Evolutionary conservation across 2,329 filamentous ascomycete species (phyloP).

Genomic region (Ophiostoma ips): DNA sequence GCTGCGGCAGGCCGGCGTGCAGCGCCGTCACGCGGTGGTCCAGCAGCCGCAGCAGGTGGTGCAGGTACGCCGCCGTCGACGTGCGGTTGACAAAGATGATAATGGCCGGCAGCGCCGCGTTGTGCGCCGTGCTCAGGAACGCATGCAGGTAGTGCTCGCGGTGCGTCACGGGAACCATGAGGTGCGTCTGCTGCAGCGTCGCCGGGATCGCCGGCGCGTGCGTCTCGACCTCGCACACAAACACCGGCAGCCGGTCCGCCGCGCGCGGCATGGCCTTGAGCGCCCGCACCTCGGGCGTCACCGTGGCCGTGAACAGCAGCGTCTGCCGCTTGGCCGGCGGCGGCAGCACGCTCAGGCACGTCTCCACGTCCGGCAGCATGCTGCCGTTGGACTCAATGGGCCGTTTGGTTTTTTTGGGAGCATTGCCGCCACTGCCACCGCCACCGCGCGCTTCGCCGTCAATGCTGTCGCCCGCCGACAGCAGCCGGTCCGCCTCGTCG

Average conservation of each 20-base stretch:
- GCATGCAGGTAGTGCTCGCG: conserved; percentile 91
- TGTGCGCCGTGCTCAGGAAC: conserved; percentile 66
- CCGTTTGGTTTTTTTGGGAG: not conserved
- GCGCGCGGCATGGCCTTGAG: conserved; percentile 64
- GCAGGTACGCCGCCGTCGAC: conserved; percentile 73
- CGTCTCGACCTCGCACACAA: conserved; percentile 78
- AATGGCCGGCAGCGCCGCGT: conserved; percentile 64
- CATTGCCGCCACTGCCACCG: not conserved
- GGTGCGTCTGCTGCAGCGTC: conserved; percentile 69
- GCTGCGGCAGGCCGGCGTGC: conserved; percentile 75
- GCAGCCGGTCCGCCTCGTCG: conserved; percentile 85
- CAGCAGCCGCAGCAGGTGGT: conserved; percentile 74
- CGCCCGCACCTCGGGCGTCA: conserved; percentile 81
- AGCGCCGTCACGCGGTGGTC: conserved; percentile 83
- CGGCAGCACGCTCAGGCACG: conserved; percentile 71
- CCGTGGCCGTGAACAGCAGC: conserved; percentile 86
- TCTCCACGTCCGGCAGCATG: conserved; percentile 90
- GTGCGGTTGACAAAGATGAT: conserved; percentile 96
- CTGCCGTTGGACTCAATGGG: conserved; percentile 46
- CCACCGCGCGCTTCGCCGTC: not conserved
- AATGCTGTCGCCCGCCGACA: conserved; percentile 37
- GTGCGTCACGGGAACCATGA: conserved; percentile 81
- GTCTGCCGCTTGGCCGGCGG: conserved; percentile 73
- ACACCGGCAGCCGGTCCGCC: conserved; percentile 60
- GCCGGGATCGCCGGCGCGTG: conserved; percentile 62